phyloP scores from a whole-genome alignment of 1,139 yeast species.

The Suhomyces anneliseae region DNA sequence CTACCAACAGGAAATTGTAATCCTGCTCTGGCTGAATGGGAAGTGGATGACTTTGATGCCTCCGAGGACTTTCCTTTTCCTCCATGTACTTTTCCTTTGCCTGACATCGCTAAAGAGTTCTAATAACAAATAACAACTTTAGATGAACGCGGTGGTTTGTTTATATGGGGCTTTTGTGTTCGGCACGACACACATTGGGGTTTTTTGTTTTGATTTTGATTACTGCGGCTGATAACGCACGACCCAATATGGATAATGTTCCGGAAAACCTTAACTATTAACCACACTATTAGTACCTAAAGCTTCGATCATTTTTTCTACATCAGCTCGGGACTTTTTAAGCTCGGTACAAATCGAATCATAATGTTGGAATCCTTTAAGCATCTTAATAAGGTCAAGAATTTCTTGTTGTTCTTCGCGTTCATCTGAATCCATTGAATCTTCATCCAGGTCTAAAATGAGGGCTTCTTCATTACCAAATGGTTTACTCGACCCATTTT shows the following conservation, averaged over 20 bases:
- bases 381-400: slow-evolving; percentile 41
- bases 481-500: background rate
- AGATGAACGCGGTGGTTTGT: slow-evolving; percentile 11
- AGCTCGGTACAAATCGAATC: slow-evolving; percentile 76
- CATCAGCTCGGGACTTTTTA: slow-evolving; percentile 54
- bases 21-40: slow-evolving; percentile 97
- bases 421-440: slow-evolving; percentile 8
- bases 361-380: slow-evolving; percentile 60
- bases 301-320: slow-evolving; percentile 48
- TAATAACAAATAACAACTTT: slow-evolving; percentile 9
- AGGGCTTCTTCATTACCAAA: slow-evolving; percentile 11
- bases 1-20: slow-evolving; percentile 98
- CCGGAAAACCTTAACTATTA: slow-evolving; percentile 26
- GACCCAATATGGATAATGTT: background rate
- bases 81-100: slow-evolving; percentile 90
- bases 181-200: slow-evolving; percentile 5
- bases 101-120: slow-evolving; percentile 55
- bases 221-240: background rate
- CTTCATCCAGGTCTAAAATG: slow-evolving; percentile 8
- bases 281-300: slow-evolving; percentile 46
- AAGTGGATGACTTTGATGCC: slow-evolving; percentile 63
- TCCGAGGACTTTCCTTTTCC: slow-evolving; percentile 91
- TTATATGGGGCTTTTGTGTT: slow-evolving; percentile 9
- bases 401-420: slow-evolving; percentile 32
- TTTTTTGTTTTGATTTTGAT: slow-evolving; percentile 7